phyloP scores from a whole-genome alignment of 2,329 filamentous ascomycete genomes.

The Westerdykella aurantiaca region DNA sequence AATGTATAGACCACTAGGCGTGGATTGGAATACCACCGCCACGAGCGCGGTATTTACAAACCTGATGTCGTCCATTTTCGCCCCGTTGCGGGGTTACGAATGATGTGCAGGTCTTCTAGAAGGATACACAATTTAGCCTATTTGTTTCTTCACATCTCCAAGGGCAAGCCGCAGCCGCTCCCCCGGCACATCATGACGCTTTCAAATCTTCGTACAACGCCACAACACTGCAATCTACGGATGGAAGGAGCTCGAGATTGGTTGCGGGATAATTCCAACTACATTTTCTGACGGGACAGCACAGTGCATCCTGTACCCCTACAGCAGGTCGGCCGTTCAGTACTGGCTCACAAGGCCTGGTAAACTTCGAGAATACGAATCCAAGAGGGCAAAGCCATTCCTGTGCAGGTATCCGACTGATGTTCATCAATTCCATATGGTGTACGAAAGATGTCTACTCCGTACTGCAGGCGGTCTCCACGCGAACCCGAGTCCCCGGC shows the following conservation, averaged over 20 bases:
- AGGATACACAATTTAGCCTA: conserved; percentile 8
- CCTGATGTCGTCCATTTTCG: too few relatives aligned
- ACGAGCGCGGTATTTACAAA: too few relatives aligned
- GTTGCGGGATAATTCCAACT: conserved; percentile 3
- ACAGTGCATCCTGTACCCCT: too few relatives aligned
- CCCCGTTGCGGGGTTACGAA: neutral
- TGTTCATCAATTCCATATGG: neutral
- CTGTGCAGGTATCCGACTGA: too few relatives aligned
- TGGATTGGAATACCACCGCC: neutral
- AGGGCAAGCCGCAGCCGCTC: neutral
- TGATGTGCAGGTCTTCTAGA: conserved; percentile 3
- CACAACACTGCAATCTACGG: conserved; percentile 1
- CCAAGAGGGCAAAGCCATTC: neutral
- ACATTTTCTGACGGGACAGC: too few relatives aligned
- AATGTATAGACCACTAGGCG: neutral
- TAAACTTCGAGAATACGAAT: neutral
- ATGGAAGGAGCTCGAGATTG: conserved; percentile 1
- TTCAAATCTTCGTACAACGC: conserved; percentile 1
- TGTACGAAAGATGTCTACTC: conserved; percentile 1
- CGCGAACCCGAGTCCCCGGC: conserved; percentile 7
- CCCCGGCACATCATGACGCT: conserved; percentile 2
- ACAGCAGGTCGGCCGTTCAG: neutral
- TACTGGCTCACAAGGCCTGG: neutral
- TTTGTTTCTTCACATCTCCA: conserved; percentile 4
- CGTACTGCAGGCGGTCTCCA: neutral